Evolutionary conservation across 345 rosid species (phyloP), one percentile per base, ranked within the genome.

Genomic region (Eucalyptus cladocalyx): DNA sequence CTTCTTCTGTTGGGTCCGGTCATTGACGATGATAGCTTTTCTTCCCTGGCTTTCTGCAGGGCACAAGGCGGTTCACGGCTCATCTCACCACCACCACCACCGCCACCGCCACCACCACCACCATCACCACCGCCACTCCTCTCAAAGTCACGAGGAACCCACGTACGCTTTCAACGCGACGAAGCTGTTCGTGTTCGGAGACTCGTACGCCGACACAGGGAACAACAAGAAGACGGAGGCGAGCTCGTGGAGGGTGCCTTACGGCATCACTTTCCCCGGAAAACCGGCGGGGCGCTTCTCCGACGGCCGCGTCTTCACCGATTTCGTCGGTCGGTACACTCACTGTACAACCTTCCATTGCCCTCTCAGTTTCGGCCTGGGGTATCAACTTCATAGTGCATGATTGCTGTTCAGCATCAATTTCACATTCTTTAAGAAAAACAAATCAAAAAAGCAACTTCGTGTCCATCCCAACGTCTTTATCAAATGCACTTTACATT

Each of bases 141-240:
- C 37, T n/a, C 62, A 5, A 23, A 11, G 49, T 49, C 86, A 45
- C 87, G 87, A 72, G 67, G 30, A 50, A 49, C 17, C 5, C 60
- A 9, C 53, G 28, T 86, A 89, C 60, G 88, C 81, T 21, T 90
- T 88, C 87, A 88, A 53, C 54, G 93, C 94, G 32, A 89, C 90
- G 76, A 95, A 92, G 92, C 93, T 95, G 48, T 95, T 95, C 88
- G 97, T 94, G 32, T 95, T 95, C 67, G 97, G 97, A 51, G 96
- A 95, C 89, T 95, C 97, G 5, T 95, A 95, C 40, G 95, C 92
- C 11, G 97, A 95, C 86, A 94, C 96, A 13, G 96, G 96, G 40
- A 95, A 95, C 92, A 88, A 54, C 91, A 32, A 86, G 4, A 93
- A 88, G 43, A 65, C 91, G 40, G 40, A 34, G 3, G 50, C 92